Evolutionary conservation across 2,329 filamentous ascomycete species (phyloP).

Genomic region (Ceratocystis cubensis): DNA sequence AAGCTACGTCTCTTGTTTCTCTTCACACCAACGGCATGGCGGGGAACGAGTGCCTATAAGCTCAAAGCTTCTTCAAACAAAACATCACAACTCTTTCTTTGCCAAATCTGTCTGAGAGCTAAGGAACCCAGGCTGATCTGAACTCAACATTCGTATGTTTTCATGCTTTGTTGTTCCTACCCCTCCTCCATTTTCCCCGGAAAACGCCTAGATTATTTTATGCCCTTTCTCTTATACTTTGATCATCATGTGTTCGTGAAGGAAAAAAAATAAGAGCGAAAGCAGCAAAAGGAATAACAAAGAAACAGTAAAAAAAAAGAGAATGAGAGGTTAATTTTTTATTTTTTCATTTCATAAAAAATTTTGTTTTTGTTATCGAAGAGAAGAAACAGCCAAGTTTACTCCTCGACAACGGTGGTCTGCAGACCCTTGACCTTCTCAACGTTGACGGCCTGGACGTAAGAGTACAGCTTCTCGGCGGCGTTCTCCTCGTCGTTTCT

Average conservation of each 20-base stretch:
- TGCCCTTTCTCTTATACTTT: background rate
- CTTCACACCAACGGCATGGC: too few relatives aligned
- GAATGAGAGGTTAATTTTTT: constrained; percentile 19
- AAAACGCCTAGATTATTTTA: constrained; percentile 8
- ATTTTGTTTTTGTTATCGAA: constrained; percentile 26
- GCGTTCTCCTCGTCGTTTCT: constrained; percentile 99
- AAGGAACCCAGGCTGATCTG: background rate
- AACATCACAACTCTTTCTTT: constrained; percentile 2
- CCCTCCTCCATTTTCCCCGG: background rate
- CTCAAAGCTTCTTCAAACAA: background rate
- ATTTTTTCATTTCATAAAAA: constrained; percentile 26
- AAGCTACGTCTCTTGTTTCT: too few relatives aligned
- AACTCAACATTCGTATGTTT: background rate
- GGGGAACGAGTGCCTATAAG: background rate
- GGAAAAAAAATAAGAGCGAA: constrained; percentile 2
- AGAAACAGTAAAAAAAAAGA: constrained; percentile 14
- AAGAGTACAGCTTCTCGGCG: constrained; percentile 99
- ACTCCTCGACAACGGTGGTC: constrained; percentile 74
- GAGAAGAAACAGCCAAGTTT: constrained; percentile 29
- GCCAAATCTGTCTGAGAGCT: constrained; percentile 6
- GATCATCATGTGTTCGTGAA: background rate
- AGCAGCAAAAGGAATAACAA: constrained; percentile 14
- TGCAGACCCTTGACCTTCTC: constrained; percentile 98
- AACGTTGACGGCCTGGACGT: constrained; percentile 98
- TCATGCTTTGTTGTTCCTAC: background rate